Base-by-base conservation (phyloP, 306 rosid species). In the Fragaria nilgerrensis region DNA sequence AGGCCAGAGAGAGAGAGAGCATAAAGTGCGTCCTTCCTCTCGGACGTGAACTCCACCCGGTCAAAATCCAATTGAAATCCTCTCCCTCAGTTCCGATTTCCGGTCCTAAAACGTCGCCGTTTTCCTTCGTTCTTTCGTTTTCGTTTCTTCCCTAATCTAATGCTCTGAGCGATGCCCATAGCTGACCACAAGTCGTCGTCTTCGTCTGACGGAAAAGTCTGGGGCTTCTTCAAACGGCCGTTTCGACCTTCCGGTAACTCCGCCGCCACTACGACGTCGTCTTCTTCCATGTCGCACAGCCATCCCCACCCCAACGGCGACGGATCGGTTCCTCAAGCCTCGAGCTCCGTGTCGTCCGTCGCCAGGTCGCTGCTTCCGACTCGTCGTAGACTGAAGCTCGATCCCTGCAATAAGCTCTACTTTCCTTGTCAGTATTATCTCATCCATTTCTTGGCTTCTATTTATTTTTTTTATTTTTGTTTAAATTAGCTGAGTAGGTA, bases 311-410 rank as follows among this genome's bases (percentile, higher is more conserved):
- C 81, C 86, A 83, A 66, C 82, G 10, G 67, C 23, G 96, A 92
- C 20, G 92, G 89, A 20, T 89, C 96, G 25, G 47, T 81, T 44
- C 84, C 87, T 10, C 88, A 84, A n/a, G 3, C 76, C 76, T 80
- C 97, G 12, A 85, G 25, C 65, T 87, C 99, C 17, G 98, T 96
- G 72, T 89, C 99, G 43, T 91, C 98, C 0, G 99, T 96, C 27
- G 98, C 99, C 9, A 84, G 90, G 85, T 96, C 98, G 76, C 81
- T 96, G 73, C 98, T 96, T 48, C 99, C 91, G 0, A 88, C 93
- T 37, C 92, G 98, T 47, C 99, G 99, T 43, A 93, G 99, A 63
- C 99, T 96, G 81, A 96, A 89, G 93, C 99, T 96, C 68, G 99
- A 96, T 88, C 99, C 99, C 20, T 75, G 93, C 50, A 85, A 79